These are phyloP conservation scores for Kwoniella mangroviensis DNA, from an alignment of 768 basidiomycete species.

Conservation along the genomic window DNA sequence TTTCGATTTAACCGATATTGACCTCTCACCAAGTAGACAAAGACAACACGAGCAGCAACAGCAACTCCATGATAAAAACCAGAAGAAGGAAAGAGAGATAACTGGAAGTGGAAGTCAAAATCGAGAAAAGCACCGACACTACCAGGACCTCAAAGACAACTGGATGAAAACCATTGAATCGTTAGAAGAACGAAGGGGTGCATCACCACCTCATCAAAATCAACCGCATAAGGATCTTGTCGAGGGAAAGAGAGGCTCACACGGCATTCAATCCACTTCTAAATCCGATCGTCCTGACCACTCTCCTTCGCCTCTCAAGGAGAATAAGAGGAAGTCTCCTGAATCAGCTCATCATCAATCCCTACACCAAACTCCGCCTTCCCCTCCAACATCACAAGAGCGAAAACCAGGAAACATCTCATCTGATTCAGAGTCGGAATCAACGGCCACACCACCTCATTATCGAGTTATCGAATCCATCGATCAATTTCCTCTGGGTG, in stretches of 20 bases:
- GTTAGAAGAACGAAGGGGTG: not conserved
- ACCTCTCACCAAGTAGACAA: not conserved
- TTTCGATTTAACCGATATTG: not conserved
- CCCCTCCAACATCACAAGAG: no score
- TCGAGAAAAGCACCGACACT: no score
- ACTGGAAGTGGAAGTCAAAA: not conserved
- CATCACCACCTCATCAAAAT: not conserved
- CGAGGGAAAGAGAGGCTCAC: no score
- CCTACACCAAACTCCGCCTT: not conserved
- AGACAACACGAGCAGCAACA: no score
- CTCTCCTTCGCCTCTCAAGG: no score
- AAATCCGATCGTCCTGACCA: accelerated
- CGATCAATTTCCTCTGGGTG: slow-evolving; percentile 5
- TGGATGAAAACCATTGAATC: slow-evolving; percentile 5
- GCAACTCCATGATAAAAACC: not conserved
- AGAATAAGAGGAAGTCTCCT: not conserved
- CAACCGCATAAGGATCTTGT: not conserved
- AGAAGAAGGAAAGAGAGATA: not conserved
- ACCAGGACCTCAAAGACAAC: not conserved
- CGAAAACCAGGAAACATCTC: not conserved
- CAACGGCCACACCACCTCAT: not conserved
- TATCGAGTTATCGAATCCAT: slow-evolving; percentile 1
- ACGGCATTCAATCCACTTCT: no score
- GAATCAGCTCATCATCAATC: not conserved
- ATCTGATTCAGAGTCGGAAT: not conserved